Evolutionary conservation across 768 basidiomycete species (phyloP), one percentile per base, ranked within the genome.

Genomic region (Lentinula aciculospora): DNA sequence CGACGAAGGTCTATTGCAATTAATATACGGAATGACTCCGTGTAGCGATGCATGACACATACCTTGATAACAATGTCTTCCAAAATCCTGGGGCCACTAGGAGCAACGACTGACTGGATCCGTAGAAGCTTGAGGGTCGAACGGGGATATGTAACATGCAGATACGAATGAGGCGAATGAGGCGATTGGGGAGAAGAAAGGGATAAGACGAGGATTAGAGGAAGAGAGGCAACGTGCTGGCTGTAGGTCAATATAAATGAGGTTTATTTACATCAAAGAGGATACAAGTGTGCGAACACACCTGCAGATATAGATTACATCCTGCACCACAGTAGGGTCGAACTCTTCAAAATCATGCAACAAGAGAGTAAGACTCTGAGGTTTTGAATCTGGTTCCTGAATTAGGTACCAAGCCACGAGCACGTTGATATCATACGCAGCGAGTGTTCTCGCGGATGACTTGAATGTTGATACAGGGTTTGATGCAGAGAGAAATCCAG

Each of bases 331-430:
- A 1, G 61, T 55, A 0, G 81, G 70, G 56, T 89, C 87, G 49
- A 88, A 81, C 64, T 84, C 81, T 64, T 92, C 89, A 61, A 92
- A 89, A 57, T 88, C 85, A 57, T 89, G 87, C 21, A 92, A 64
- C 12, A 91, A 64, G 8, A 88, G 72, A 23, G 85, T 75, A 3
- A 92, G 78, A 10, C 64, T 68, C 4, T 62, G 59, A 0, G 60
- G 17, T 10, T 65, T 60, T 60, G 64, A 54, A 27, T 37, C 34
- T 48, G 21, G 23, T 12, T 25, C 23, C 40, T 32, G 40, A 15
- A 76, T 73, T 29, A 73, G 66, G 61, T 85, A 84, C 87, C 87
- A 90, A 12, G 77, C 76, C 47, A 74, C 69, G 8, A 92, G 76
- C 23, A 81, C 67, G 50, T 72, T 72, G 37, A 92, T 81, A 65